Evolutionary conservation across 2,329 filamentous ascomycete species (phyloP), one percentile per base, ranked within the genome.

Genomic region (Cladosporium sp.): DNA sequence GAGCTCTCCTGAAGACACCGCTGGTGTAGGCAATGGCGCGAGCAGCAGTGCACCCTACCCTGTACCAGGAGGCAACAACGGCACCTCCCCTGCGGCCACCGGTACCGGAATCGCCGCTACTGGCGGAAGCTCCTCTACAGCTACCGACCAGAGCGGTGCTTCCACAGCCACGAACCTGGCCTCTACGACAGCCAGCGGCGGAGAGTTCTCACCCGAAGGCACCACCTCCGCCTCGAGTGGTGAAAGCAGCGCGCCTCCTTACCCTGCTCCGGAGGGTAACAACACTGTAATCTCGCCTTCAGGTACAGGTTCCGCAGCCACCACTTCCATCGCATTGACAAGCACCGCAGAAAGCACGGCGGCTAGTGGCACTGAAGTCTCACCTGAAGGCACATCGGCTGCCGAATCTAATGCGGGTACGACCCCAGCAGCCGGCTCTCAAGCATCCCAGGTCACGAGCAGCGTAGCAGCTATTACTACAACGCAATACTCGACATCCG

Each of bases 401-500:
- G 22, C 43, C 25, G 43, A 47, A 47, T 30, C 43, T 11, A 47
- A 14, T 30, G 43, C 25, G n/a, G 43, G 22, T 3, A 30, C 47
- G 12, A 50, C 30, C 17, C 37, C 47, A 15, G 30, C 45, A 19
- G n/a, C 45, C 4, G 45, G 14, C 15, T 36, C 9, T 9, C 50
- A 52, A 20, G 15, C 34, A 5, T 30, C 39, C 15, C 38, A 36
- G 19, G 51, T 30, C 20, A 28, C 36, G 6, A 40, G 20, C 15
- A 55, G 52, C 30, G 52, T 55, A 9, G 38, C 40, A 12, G 52
- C 40, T 12, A 45, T 25, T 15, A 55, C 52, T 9, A 42, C 30
- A 15, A 55, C 52, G 6, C 11, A 55, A 30, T 55, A 55, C 30
- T 55, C 52, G 12, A 55, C 52, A 8, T 43, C 39, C 11, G 52